Evolutionary conservation across 2,329 filamentous ascomycete species (phyloP).

Genomic region (Hypoxylon rubiginosum): DNA sequence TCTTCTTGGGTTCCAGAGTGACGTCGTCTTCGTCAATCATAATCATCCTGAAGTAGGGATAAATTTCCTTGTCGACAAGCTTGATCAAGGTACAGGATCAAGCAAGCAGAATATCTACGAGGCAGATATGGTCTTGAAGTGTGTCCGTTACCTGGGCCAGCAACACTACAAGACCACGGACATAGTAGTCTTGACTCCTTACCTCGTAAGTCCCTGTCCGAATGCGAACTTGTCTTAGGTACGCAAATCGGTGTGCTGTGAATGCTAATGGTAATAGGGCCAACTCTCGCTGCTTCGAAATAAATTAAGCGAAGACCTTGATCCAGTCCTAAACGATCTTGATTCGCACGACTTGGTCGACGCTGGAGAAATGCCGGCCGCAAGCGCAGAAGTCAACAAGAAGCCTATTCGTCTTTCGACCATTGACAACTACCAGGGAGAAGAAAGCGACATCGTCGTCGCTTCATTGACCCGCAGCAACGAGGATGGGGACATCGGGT

Average conservation of each 20-base stretch:
- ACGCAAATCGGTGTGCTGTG: background rate
- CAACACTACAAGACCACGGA: slow-evolving; percentile 77
- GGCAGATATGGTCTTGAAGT: slow-evolving; percentile 73
- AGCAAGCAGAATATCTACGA: slow-evolving; percentile 76
- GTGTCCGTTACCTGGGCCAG: slow-evolving; percentile 76
- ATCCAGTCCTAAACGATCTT: slow-evolving; percentile 76
- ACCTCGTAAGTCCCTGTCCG: slow-evolving; percentile 58
- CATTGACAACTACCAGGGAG: slow-evolving; percentile 84
- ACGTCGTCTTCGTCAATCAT: slow-evolving; percentile 78
- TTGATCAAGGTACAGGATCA: slow-evolving; percentile 62
- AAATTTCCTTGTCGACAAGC: slow-evolving; percentile 59
- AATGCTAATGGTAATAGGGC: slow-evolving; percentile 56
- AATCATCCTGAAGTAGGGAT: slow-evolving; percentile 64
- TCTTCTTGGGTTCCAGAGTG: slow-evolving; percentile 69
- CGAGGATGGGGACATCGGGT: slow-evolving; percentile 73
- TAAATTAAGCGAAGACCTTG: slow-evolving; percentile 67
- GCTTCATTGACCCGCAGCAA: slow-evolving; percentile 78
- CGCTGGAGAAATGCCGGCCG: slow-evolving; percentile 71
- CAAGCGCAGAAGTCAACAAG: slow-evolving; percentile 65
- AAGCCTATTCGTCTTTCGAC: slow-evolving; percentile 73
- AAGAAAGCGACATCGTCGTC: slow-evolving; percentile 81
- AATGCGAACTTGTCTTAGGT: background rate
- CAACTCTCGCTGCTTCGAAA: slow-evolving; percentile 72
- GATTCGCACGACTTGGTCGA: slow-evolving; percentile 73
- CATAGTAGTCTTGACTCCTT: slow-evolving; percentile 78